These are phyloP conservation scores for Diplogelasinospora grovesii DNA, from an alignment of 495 filamentous ascomycete genomes.

Conservation along the genomic window DNA sequence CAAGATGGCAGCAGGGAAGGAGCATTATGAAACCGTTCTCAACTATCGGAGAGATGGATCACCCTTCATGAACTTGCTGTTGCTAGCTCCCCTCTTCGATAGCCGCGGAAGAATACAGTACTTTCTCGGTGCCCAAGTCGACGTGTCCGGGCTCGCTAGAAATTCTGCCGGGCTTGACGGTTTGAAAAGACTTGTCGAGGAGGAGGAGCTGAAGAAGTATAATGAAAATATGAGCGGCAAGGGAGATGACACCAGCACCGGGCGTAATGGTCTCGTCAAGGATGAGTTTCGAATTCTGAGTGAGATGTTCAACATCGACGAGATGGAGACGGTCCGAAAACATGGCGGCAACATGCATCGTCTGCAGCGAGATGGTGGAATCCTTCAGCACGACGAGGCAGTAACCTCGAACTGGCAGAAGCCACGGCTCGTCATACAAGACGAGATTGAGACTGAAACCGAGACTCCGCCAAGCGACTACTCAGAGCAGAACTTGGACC, in stretches of 20 bases:
- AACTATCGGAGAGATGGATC: slow-evolving; percentile 63
- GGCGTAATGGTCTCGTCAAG: slow-evolving; percentile 15
- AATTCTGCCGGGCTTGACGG: slow-evolving; percentile 53
- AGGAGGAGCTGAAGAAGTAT: slow-evolving; percentile 8
- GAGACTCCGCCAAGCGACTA: slow-evolving; percentile 2
- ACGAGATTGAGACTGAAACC: slow-evolving; percentile 11
- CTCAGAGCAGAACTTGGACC: too few species aligned
- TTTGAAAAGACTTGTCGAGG: slow-evolving; percentile 35
- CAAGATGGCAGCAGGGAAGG: slow-evolving; percentile 48
- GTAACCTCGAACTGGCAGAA: slow-evolving; percentile 25
- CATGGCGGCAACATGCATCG: slow-evolving; percentile 51
- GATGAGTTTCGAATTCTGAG: slow-evolving; percentile 45
- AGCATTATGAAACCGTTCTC: slow-evolving; percentile 60
- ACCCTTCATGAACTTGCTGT: slow-evolving; percentile 63
- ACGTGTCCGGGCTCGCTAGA: slow-evolving; percentile 52
- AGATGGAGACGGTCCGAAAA: slow-evolving; percentile 51
- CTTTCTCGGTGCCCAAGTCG: slow-evolving; percentile 57
- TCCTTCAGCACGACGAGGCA: slow-evolving; percentile 23
- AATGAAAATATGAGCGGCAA: slow-evolving; percentile 11
- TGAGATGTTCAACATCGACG: slow-evolving; percentile 55
- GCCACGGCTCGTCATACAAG: slow-evolving; percentile 33
- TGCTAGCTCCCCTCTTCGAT: slow-evolving; percentile 56
- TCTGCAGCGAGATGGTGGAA: slow-evolving; percentile 41
- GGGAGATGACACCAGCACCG: slow-evolving; percentile 4
- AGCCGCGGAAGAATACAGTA: slow-evolving; percentile 52